These are phyloP conservation scores for Cordyceps fumosorosea DNA, from an alignment of 2,329 filamentous ascomycete species.

Conservation along the genomic window DNA sequence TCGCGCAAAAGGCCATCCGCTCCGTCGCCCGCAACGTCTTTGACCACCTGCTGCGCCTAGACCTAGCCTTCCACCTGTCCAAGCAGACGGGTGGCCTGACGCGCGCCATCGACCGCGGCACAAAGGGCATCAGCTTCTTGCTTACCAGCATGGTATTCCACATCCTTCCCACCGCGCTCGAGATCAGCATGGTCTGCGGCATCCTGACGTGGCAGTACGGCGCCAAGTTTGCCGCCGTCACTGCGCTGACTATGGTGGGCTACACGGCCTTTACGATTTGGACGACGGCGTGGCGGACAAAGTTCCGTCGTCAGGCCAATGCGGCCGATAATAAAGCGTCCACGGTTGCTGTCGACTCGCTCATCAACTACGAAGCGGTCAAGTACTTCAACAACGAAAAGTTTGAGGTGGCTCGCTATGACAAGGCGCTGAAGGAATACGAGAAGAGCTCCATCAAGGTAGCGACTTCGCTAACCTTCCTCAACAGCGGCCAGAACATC, in stretches of 20 bases:
- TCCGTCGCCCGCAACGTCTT: slow-evolving; percentile 89
- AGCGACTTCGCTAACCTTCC: slow-evolving; percentile 81
- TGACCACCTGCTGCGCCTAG: slow-evolving; percentile 77
- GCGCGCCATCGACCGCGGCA: slow-evolving; percentile 89
- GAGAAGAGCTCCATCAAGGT: slow-evolving; percentile 96
- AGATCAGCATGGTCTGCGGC: slow-evolving; percentile 92
- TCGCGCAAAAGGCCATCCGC: slow-evolving; percentile 93
- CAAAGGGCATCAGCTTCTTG: slow-evolving; percentile 96
- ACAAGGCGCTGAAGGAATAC: slow-evolving; percentile 77
- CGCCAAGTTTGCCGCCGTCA: slow-evolving; percentile 84
- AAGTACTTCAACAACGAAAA: slow-evolving; percentile 99
- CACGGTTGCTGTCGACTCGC: slow-evolving; percentile 88
- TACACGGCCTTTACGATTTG: slow-evolving; percentile 97
- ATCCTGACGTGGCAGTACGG: slow-evolving; percentile 97
- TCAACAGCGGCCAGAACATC: slow-evolving; percentile 93
- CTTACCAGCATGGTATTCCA: slow-evolving; percentile 98
- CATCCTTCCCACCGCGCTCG: slow-evolving; percentile 84
- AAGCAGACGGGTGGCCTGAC: slow-evolving; percentile 94
- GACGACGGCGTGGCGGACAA: slow-evolving; percentile 95
- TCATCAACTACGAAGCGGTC: slow-evolving; percentile 98
- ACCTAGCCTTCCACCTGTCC: slow-evolving; percentile 87
- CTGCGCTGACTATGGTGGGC: slow-evolving; percentile 80
- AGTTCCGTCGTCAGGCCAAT: slow-evolving; percentile 91
- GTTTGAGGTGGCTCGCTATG: slow-evolving; percentile 86
- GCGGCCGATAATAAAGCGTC: slow-evolving; percentile 93